Evolutionary conservation across 2,329 filamentous ascomycete genomes (phyloP).

Genomic region (Colletotrichum navitas): DNA sequence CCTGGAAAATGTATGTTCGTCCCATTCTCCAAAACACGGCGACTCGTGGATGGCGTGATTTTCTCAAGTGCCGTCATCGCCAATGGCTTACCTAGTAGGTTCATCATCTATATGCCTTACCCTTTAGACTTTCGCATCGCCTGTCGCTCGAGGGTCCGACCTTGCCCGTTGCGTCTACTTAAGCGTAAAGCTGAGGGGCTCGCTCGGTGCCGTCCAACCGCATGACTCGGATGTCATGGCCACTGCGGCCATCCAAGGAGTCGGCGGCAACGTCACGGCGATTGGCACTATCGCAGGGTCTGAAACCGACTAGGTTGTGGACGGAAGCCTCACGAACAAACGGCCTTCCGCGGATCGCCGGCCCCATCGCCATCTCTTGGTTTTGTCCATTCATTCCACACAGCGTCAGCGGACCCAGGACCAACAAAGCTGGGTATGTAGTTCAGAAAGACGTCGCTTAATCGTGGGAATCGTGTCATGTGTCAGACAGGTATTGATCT

Average conservation of each 20-base stretch:
- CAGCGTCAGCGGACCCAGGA: background rate
- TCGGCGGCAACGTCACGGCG: background rate
- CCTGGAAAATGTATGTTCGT: constrained; percentile 39
- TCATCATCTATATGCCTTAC: constrained; percentile 11
- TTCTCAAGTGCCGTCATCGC: constrained; percentile 23
- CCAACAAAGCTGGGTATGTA: no score
- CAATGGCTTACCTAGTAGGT: constrained; percentile 32
- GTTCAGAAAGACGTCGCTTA: background rate
- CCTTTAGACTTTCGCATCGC: constrained; percentile 4
- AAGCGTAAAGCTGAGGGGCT: background rate
- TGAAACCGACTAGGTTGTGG: constrained; percentile 33
- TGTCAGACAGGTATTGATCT: background rate
- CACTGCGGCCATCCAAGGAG: background rate
- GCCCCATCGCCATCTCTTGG: constrained; percentile 11
- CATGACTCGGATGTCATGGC: constrained; percentile 2
- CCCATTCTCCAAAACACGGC: constrained; percentile 26
- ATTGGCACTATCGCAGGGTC: constrained; percentile 22
- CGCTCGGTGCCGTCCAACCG: background rate
- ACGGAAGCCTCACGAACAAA: constrained; percentile 2
- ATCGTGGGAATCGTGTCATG: constrained; percentile 7
- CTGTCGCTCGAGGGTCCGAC: constrained; percentile 1
- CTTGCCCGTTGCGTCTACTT: constrained; percentile 11
- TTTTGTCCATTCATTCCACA: constrained; percentile 1
- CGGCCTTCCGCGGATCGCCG: constrained; percentile 19
- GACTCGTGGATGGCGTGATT: constrained; percentile 40